These are phyloP conservation scores for Excoecaria agallocha DNA, from an alignment of 345 rosid species.

Conservation along the genomic window DNA sequence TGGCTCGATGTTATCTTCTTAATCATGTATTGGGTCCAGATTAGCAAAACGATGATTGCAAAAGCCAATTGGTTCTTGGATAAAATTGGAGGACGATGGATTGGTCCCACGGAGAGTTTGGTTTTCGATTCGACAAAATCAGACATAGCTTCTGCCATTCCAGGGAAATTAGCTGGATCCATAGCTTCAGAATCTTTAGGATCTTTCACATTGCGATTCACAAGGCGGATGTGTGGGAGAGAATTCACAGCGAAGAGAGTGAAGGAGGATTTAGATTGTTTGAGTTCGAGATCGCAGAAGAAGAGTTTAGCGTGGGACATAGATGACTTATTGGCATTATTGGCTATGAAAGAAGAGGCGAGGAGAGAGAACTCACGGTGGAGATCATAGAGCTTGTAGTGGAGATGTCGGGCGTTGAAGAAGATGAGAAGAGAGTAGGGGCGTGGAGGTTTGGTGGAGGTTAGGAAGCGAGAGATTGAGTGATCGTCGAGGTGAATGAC, in stretches of 20 bases:
- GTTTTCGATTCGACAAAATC: conserved; percentile 65
- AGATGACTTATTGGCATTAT: conserved; percentile 45
- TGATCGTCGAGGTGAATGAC: conserved; percentile 80
- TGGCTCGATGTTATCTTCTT: conserved; percentile 49
- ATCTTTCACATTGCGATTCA: conserved; percentile 42
- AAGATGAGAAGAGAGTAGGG: conserved; percentile 76
- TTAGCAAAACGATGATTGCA: conserved; percentile 27
- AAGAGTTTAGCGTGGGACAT: conserved; percentile 51
- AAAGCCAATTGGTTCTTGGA: conserved; percentile 46
- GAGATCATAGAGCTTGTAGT: conserved; percentile 55
- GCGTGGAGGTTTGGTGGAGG: conserved; percentile 64
- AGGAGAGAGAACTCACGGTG: conserved; percentile 66
- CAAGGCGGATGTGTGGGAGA: conserved; percentile 80
- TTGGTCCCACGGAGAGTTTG: conserved; percentile 59
- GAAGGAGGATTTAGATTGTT: conserved; percentile 62
- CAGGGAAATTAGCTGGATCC: conserved; percentile 65
- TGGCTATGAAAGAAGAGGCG: conserved; percentile 66
- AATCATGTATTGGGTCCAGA: conserved; percentile 47
- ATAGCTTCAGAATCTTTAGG: conserved; percentile 62
- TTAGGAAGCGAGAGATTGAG: conserved; percentile 65
- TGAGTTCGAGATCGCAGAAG: conserved; percentile 81
- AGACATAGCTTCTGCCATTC: conserved; percentile 80
- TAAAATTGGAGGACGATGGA: conserved; percentile 61
- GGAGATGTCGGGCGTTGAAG: conserved; percentile 80
- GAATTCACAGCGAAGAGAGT: conserved; percentile 74